These are phyloP conservation scores for Nymphaea thermarum DNA, from an alignment of 164 flowering plant species.

Conservation along the genomic window DNA sequence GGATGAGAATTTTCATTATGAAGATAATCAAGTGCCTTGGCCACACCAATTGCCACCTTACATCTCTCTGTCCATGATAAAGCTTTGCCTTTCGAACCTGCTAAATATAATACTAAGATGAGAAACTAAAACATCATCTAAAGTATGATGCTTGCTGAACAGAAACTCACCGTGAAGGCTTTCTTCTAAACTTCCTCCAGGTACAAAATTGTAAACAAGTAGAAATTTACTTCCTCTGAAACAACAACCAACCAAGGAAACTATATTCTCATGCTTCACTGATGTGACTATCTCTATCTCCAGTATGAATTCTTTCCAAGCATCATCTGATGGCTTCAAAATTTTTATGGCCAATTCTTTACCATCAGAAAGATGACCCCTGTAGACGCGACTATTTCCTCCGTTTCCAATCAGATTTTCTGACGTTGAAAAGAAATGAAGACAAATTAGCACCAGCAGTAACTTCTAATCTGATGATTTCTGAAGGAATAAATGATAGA, in stretches of 20 bases:
- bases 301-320: constrained; percentile 50
- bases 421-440: constrained; percentile 11
- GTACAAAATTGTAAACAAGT: constrained; percentile 69
- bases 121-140: not conserved
- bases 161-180: constrained; percentile 64
- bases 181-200: constrained; percentile 90
- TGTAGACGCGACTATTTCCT: constrained; percentile 79
- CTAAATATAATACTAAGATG: not conserved
- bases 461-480: too few species aligned
- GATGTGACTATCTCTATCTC: constrained; percentile 83
- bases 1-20: constrained; percentile 42
- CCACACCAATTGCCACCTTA: constrained; percentile 83
- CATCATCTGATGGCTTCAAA: constrained; percentile 61
- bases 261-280: constrained; percentile 64
- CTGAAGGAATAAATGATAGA: too few species aligned
- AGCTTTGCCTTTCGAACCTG: constrained; percentile 22
- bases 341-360: constrained; percentile 82
- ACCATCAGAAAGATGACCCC: constrained; percentile 71
- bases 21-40: constrained; percentile 83
- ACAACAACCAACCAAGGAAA: constrained; percentile 79
- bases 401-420: constrained; percentile 89
- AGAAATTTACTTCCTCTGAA: constrained; percentile 55
- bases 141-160: not conserved
- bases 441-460: not conserved
- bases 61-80: constrained; percentile 80